Evolutionary conservation across 2,329 filamentous ascomycete species (phyloP).

Genomic region (Fusarium irregulare): DNA sequence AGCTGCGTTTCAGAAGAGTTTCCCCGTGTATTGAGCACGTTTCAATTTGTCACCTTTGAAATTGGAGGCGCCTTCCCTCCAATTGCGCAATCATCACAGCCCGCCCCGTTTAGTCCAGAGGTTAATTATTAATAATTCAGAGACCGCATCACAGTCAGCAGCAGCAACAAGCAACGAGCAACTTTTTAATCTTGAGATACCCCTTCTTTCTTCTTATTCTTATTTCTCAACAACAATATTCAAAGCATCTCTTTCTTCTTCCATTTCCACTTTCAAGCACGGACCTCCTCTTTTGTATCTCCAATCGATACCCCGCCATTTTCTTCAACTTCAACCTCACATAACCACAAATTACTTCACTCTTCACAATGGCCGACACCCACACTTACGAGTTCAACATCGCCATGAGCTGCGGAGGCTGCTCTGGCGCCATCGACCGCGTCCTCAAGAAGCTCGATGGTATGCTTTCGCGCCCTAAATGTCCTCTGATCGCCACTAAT

Average conservation of each 20-base stretch:
- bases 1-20: slow-evolving; percentile 35
- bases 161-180: slow-evolving; percentile 1
- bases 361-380: slow-evolving; percentile 72
- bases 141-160: slow-evolving; percentile 33
- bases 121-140: slow-evolving; percentile 42
- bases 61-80: slow-evolving; percentile 21
- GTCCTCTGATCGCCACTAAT: slow-evolving; percentile 18
- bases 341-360: neutral
- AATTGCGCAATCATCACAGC: slow-evolving; percentile 47
- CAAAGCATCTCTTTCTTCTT: neutral
- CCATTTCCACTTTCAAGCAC: slow-evolving; percentile 19
- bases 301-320: slow-evolving; percentile 37
- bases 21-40: slow-evolving; percentile 43
- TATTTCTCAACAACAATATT: neutral
- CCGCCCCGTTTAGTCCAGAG: neutral
- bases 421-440: slow-evolving; percentile 91
- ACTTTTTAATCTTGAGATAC: neutral
- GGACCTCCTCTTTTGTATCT: slow-evolving; percentile 9
- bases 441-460: slow-evolving; percentile 93
- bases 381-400: slow-evolving; percentile 97
- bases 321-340: slow-evolving; percentile 8
- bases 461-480: slow-evolving; percentile 55
- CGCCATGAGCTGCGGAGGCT: slow-evolving; percentile 94
- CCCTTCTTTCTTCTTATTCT: neutral
- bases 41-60: slow-evolving; percentile 32